Evolutionary conservation across 495 filamentous ascomycete species (phyloP), one percentile per base, ranked within the genome.

Genomic region (Chaetomium tenue): DNA sequence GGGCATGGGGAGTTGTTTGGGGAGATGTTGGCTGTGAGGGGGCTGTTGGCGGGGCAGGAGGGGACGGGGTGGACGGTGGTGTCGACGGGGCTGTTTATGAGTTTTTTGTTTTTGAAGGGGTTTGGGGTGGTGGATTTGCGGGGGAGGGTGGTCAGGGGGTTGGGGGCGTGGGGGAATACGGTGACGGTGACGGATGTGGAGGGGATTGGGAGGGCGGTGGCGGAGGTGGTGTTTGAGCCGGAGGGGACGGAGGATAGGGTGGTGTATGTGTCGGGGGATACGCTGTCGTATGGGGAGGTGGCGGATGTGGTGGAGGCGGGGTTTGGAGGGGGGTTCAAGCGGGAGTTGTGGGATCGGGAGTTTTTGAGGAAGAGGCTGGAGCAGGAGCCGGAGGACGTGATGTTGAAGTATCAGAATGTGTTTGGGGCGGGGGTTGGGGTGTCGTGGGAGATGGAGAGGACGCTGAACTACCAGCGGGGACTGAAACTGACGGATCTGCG

Each of bases 51-150:
- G 5, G 67, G 67, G 8, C 83, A 87, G 69, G 59, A 56, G 0
- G 57, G 64, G 33, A 83, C 81, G 6, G 68, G 74, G 40, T 89
- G 86, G 87, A 71, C 75, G 11, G 81, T 89, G 51, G 78, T 88
- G 13, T 84, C 80, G 22, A 84, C 83, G 30, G 86, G 88, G 16
- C 78, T 90, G 72, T 89, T 89, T 66, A 86, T 82, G 65, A 85
- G 80, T 60, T 89, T 88, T 69, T 69, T 88, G 30, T 87, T 89
- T 67, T 77, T 82, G 70, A 70, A 72, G 2, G 77, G 55, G 11
- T 89, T 86, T 72, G 86, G 84, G 0, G 79, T 87, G 23, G 84
- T 88, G 11, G 75, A 77, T 60, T 50, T 77, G 22, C 30, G 68
- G 30, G 56, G 63, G 42, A 61, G 60, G 5, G 74, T 68, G 16